Conservation (phyloP, 441 rosid species). For the Syzygium malaccense region DNA sequence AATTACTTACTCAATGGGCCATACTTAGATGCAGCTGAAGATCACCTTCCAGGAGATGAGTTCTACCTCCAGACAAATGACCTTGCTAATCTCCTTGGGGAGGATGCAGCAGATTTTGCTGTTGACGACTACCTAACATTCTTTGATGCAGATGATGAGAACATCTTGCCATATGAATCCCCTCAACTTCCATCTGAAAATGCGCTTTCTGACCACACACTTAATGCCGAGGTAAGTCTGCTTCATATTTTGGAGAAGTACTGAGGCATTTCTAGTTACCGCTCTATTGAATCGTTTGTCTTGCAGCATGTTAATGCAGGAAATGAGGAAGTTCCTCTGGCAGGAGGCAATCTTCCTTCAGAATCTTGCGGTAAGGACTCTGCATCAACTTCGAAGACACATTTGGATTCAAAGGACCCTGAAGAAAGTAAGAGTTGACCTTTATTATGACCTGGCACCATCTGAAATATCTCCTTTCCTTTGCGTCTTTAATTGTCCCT, state of each 20-base stretch:
- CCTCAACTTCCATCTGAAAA: slow-evolving; percentile 36
- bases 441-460: not conserved
- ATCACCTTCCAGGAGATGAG: not conserved
- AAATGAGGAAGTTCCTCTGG: slow-evolving; percentile 21
- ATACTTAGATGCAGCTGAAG: not conserved
- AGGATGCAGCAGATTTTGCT: not conserved
- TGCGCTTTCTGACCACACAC: slow-evolving; percentile 21
- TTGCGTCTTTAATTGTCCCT: not conserved
- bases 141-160: slow-evolving; percentile 30
- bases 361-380: slow-evolving; percentile 25
- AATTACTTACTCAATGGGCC: not conserved
- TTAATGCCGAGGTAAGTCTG: slow-evolving; percentile 32
- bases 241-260: not conserved
- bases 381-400: slow-evolving; percentile 62
- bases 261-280: not conserved
- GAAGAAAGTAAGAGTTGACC: slow-evolving; percentile 45
- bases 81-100: not conserved
- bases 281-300: not conserved
- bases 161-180: slow-evolving; percentile 35
- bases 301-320: slow-evolving; percentile 39
- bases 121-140: slow-evolving; percentile 2
- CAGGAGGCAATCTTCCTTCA: slow-evolving; percentile 14
- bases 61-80: slow-evolving; percentile 1
- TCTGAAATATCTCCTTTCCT: not conserved
- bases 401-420: slow-evolving; percentile 26